Conservation (phyloP, 768 basidiomycete species). For the Suillus weaverae region DNA sequence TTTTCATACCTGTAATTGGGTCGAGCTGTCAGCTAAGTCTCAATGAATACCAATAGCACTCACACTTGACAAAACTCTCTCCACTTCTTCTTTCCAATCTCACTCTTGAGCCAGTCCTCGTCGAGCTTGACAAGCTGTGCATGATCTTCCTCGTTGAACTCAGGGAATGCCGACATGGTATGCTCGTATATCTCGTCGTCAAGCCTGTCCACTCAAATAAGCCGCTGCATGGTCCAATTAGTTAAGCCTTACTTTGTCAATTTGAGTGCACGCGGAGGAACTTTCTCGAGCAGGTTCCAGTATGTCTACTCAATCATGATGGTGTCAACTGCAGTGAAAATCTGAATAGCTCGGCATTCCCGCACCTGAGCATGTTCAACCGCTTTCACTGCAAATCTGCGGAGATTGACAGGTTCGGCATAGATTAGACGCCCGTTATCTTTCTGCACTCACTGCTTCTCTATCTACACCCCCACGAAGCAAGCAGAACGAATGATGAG, state of each 20-base stretch:
- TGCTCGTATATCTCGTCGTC: constrained; percentile 93
- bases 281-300: constrained; percentile 87
- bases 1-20: constrained; percentile 70
- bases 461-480: constrained; percentile 58
- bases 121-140: constrained; percentile 59
- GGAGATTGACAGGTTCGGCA: constrained; percentile 8
- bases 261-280: constrained; percentile 71
- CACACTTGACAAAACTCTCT: constrained; percentile 39
- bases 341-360: constrained; percentile 10
- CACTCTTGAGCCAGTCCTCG: constrained; percentile 92
- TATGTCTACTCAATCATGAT: constrained; percentile 63
- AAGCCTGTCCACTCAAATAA: constrained; percentile 44
- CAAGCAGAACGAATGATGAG: neutral
- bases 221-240: constrained; percentile 13
- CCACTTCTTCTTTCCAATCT: constrained; percentile 87
- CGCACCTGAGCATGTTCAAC: constrained; percentile 94
- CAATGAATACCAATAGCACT: neutral
- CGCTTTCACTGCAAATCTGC: constrained; percentile 65
- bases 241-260: constrained; percentile 69
- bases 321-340: constrained; percentile 5
- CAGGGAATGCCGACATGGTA: constrained; percentile 77
- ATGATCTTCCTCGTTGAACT: constrained; percentile 54
- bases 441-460: constrained; percentile 77
- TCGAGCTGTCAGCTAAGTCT: constrained; percentile 10
- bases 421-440: constrained; percentile 3